A percentile compares a stretch with the other conserved stretches of the same genome.
phyloP scores from a whole-genome alignment of 2,329 filamentous ascomycete species.

The Westerdykella sp. region DNA sequence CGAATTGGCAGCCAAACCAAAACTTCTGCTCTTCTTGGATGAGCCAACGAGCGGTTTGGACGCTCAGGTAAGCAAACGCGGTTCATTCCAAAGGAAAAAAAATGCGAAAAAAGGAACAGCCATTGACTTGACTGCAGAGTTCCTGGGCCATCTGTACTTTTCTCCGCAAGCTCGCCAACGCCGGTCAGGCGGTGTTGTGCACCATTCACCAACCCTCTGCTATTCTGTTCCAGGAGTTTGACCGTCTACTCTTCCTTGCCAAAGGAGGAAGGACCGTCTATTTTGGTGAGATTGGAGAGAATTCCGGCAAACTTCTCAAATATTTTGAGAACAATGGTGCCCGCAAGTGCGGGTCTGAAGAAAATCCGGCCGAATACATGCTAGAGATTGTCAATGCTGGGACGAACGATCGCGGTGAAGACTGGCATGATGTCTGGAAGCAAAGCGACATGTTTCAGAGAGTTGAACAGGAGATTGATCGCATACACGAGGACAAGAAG shows the following conservation, averaged over 20 bases:
- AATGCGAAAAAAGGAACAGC: too few relatives aligned
- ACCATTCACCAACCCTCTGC: constrained; percentile 45
- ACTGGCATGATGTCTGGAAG: constrained; percentile 41
- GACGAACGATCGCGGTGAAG: constrained; percentile 23
- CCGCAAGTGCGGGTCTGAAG: constrained; percentile 51
- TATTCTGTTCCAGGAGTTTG: constrained; percentile 43
- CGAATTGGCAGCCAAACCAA: constrained; percentile 63
- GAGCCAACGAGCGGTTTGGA: constrained; percentile 41
- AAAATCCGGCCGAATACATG: constrained; percentile 75
- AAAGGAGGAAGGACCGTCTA: constrained; percentile 43
- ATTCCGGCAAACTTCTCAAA: constrained; percentile 36
- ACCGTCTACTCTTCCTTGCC: constrained; percentile 40
- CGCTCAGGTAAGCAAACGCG: background rate
- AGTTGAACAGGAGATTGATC: constrained; percentile 36
- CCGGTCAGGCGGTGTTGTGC: constrained; percentile 42
- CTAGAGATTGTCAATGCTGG: constrained; percentile 45
- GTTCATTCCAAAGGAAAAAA: too few relatives aligned
- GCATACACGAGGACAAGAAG: constrained; percentile 34
- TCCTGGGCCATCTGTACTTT: constrained; percentile 60
- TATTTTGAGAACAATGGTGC: constrained; percentile 61
- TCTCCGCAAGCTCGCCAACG: constrained; percentile 53
- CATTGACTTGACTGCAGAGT: constrained; percentile 25
- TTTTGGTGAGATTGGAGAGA: constrained; percentile 44
- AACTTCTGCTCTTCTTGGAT: constrained; percentile 56
- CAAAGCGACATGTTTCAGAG: constrained; percentile 12